phyloP scores from a whole-genome alignment of 306 rosid genomes.

The Biancaea sappan region DNA sequence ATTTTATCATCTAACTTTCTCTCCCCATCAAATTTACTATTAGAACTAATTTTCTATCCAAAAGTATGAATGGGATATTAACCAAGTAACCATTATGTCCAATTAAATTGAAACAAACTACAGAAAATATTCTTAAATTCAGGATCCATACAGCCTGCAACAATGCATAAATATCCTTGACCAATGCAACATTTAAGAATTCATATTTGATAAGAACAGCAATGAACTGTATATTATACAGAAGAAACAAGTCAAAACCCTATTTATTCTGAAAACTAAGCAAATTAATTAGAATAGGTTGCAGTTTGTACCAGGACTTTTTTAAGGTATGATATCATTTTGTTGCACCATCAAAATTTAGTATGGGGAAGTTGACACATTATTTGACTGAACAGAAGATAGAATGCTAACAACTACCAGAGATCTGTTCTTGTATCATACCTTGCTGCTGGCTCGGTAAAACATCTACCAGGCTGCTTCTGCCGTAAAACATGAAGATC shows the following conservation, averaged over 20 bases:
- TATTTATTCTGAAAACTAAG: not conserved
- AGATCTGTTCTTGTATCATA: conserved; percentile 37
- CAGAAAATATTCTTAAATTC: not conserved
- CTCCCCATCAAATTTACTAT: not conserved
- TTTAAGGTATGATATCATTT: conserved; percentile 5
- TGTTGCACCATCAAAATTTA: conserved; percentile 26
- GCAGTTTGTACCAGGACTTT: conserved; percentile 4
- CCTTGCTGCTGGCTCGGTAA: conserved; percentile 89
- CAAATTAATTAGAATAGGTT: conserved; percentile 10
- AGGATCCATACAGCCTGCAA: conserved; percentile 16
- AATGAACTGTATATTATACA: conserved; percentile 6
- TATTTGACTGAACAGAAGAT: conserved; percentile 9
- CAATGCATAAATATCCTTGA: not conserved
- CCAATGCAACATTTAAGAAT: conserved; percentile 19
- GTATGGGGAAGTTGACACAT: not conserved
- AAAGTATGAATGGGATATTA: not conserved
- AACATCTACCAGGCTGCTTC: conserved; percentile 77
- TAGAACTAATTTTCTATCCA: not conserved
- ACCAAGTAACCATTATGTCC: not conserved
- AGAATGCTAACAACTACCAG: conserved; percentile 22
- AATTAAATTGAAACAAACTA: not conserved
- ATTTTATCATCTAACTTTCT: not conserved
- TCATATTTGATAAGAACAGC: conserved; percentile 19
- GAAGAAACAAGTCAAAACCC: conserved; percentile 21
- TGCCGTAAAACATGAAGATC: conserved; percentile 98